Conservation (phyloP, 1,284 basidiomycete genomes). For the Ganoderma sinense region DNA sequence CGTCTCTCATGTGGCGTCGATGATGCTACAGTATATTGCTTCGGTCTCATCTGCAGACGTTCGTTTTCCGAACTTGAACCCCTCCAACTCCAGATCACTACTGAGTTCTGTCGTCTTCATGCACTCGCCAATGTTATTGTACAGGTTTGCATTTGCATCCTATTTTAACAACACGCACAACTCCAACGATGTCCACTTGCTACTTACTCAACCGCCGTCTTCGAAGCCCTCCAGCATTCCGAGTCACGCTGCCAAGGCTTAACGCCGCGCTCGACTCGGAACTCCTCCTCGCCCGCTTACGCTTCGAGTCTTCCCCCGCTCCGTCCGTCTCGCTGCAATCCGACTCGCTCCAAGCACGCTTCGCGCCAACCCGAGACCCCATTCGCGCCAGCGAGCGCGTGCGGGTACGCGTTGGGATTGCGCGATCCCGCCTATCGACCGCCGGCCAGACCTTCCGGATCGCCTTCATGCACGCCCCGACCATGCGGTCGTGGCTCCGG, state of each 20-base stretch:
- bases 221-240: not conserved
- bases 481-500: not conserved
- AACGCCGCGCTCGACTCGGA: not conserved
- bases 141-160: too few species aligned
- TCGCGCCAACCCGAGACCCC: not conserved
- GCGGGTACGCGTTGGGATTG: not conserved
- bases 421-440: not conserved
- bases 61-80: too few species aligned
- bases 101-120: too few species aligned
- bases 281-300: not conserved
- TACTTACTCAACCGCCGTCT: not conserved
- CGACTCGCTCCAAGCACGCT: not conserved
- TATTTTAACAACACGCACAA: too few species aligned
- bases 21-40: too few species aligned
- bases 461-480: constrained; percentile 4
- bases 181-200: not conserved
- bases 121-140: too few species aligned
- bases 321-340: not conserved
- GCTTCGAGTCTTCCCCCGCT: not conserved
- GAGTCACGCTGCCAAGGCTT: not conserved
- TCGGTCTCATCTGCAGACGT: too few species aligned
- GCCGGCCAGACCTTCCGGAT: constrained; percentile 9
- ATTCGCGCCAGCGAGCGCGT: not conserved
- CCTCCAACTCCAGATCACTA: too few species aligned
- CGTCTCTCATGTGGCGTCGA: too few species aligned